Evolutionary conservation across 805 yeast species (phyloP), one percentile per base, ranked within the genome.

Genomic region (Hanseniaspora vineae): DNA sequence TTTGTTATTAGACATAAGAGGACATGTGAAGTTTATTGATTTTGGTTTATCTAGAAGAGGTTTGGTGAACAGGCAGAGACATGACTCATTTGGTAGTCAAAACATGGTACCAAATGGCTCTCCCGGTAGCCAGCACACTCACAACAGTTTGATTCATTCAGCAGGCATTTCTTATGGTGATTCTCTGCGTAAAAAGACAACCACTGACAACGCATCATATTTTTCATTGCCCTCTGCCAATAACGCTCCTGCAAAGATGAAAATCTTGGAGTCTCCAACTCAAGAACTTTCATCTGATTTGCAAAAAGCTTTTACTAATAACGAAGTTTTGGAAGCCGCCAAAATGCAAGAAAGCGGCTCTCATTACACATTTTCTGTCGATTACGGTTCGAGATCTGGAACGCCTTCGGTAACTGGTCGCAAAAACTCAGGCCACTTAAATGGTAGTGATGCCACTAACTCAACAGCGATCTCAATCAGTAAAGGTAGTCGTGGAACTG

Each of bases 31-130:
- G 64, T 67, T 94, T 51, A 89, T 97, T 1, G 98, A 92, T 66
- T 92, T 92, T 69, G 99, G 98, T 1, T 72, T 92, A 42, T 84
- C 95, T 9, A 72, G 95, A 59, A 80, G 88, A 71, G 97, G 97
- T 31, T 75, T 89, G 42, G 76, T 87, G 35, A 82, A 87, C 39
- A 78, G 97, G 63, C 96, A 88, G 58, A 72, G 75, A 55, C 33
- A 11, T 48, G 15, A 35, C 42, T 46, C 29, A 8, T 23, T 23
- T 23, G 37, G 37, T 10, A 33, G 37, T 33, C 37, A 33, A 13
- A 10, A 10, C 6, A 46, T 18, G 32, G 15, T 20, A 23, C 6
- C 29, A 23, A 23, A 8, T 8, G 29, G 29, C 29, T 23, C 29
- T 23, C 29, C 29, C 29, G 29, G 29, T 23, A 23, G 29, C 29